Base-by-base conservation (phyloP, 129 eudicot species). In the Flaveria sonorensis region DNA sequence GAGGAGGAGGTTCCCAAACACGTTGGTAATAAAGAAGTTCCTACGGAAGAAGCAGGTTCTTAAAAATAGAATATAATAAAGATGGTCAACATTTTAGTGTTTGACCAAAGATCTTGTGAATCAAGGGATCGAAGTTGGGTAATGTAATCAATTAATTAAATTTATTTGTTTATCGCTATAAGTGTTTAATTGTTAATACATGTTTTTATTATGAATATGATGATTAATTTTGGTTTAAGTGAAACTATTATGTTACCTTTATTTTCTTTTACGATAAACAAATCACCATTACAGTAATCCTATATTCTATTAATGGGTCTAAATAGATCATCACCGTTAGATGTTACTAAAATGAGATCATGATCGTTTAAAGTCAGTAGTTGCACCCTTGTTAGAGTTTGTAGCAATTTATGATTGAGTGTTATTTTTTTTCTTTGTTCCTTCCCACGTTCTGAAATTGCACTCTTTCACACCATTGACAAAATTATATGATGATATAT, bases 21-120 rank as follows among this genome's bases (percentile, higher is more conserved):
- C 70, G 77, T 61, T 43, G 82, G 4, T 7, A 19, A 59, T 59
- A 21, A 10, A 30, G n/a, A 40, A 39, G 78, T 62, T 48, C 3
- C 45, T 36, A 18, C 11, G 7, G 3, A 52, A 32, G 26, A 32
- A 66, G n/a, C 10, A 51, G 23, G n/a, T 3, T 5, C 15, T 20
- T 5, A 64, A 36, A 63, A 42, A n/a, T 18, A 4, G 47, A 42
- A n/a, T 21, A 14, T 59, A 59, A 59, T 59, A 21, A 59, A 21
- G 32, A 21, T 32, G 55, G 80, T 77, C 73, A 77, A 68, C 19
- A 12, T 70, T 50, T 21, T 15, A 15, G 19, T 9, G 50, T 78
- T 61, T 71, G 77, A 71, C 82, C 15, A 8, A 39, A 73, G 4
- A 6, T 36, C 18, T 0, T 2, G 64, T 26, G 67, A 72, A 55